Conservation (phyloP, 106 monocot species). For the Ottelia alismoides region DNA sequence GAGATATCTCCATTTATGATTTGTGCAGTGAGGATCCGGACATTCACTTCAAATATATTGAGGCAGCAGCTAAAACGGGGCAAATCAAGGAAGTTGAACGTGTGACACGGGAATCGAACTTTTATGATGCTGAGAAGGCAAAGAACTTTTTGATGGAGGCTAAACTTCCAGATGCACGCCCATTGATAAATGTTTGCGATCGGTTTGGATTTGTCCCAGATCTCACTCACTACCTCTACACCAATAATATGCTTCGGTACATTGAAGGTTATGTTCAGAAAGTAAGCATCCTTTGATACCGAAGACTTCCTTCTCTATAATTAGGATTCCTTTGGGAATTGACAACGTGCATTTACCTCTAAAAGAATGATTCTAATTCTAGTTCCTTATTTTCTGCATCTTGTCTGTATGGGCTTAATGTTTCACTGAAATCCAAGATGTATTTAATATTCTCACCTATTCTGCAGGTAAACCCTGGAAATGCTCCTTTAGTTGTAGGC, state of each 20-base stretch:
- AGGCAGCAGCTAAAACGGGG: constrained; percentile 93
- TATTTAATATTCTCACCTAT: constrained; percentile 1
- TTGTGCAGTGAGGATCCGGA: constrained; percentile 89
- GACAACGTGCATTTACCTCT: background rate
- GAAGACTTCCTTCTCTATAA: background rate
- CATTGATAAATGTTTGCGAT: constrained; percentile 98
- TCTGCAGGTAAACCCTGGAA: constrained; percentile 75
- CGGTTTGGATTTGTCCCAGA: constrained; percentile 97
- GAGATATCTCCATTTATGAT: too few relatives aligned
- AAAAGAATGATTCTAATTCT: background rate
- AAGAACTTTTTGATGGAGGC: constrained; percentile 97
- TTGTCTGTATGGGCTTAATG: background rate
- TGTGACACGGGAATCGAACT: constrained; percentile 96
- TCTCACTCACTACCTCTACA: constrained; percentile 92
- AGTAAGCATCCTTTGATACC: constrained; percentile 22
- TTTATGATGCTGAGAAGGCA: constrained; percentile 95
- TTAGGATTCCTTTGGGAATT: background rate
- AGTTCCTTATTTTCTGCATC: background rate
- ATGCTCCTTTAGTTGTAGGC: constrained; percentile 93
- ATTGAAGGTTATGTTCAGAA: constrained; percentile 99
- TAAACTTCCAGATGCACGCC: constrained; percentile 94
- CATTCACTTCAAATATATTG: constrained; percentile 97
- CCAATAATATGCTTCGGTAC: constrained; percentile 95
- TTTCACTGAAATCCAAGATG: background rate
- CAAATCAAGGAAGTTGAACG: constrained; percentile 97